Base-by-base conservation (phyloP, 1,284 basidiomycete genomes). In the Fomitopsis pinicola region DNA sequence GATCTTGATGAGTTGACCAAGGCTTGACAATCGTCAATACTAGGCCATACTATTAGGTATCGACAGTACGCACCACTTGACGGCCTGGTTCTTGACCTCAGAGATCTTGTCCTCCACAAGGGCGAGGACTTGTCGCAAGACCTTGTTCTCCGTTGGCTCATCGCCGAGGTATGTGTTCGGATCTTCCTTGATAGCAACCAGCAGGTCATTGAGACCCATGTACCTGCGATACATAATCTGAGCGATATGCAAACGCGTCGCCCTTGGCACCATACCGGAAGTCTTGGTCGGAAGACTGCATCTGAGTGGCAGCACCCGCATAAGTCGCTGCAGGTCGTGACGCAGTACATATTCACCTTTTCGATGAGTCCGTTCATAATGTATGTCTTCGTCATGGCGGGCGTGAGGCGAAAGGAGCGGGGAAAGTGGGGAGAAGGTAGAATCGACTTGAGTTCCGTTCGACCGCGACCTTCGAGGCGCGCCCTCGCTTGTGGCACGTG, bases 11-110 rank as follows among this genome's bases (percentile, higher is more conserved):
- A 97, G 81, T 66, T 91, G 88, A 33, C 92, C 93, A 40, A 97
- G 80, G 68, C 93, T 95, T 66, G 4, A 30, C 50, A 65, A 38
- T 38, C 19, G 35, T 54, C 9, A 54, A 30, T 38, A 52, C 53
- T 38, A 15, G 45, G 55, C 10, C 40, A 55, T 55, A 12, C 17
- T 36, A 53, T 22, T 12, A 14, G 4, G 9, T 9, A 17, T 1
- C 0, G 12, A 33, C 2, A 12, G 30, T 65, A 68, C 83, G 61
- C 68, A 94, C 96, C 94, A 95, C 78, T 95, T 94, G 15, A 97
- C 96, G 2, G 95, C 94, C 72, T 95, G 91, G 73, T 98, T 98
- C 82, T 98, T 98, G 66, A 99, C 97, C 78, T 99, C 97, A 15
- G 94, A 94, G 69, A 97, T 98, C 76, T 89, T 89, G 77, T 99